Evolutionary conservation across 768 basidiomycete species (phyloP).

Genomic region (Lactifluus subvellereus): DNA sequence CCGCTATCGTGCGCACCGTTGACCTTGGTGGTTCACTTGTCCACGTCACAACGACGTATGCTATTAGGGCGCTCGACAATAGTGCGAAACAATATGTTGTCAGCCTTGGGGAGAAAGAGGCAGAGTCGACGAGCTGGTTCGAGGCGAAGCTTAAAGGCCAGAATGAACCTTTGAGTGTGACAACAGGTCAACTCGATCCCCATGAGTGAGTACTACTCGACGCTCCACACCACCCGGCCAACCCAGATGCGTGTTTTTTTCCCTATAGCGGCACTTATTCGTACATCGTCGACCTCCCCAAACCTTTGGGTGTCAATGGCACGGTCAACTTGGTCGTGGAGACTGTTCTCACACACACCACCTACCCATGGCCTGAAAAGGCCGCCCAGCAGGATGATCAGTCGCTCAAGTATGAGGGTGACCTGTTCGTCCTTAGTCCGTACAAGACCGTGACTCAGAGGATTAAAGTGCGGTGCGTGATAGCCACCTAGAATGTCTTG

Average conservation of each 20-base stretch:
- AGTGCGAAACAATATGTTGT: constrained; percentile 60
- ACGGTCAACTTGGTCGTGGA: constrained; percentile 75
- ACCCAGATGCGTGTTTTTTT: background rate
- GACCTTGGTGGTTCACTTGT: constrained; percentile 88
- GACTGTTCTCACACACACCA: constrained; percentile 71
- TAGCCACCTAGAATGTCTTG: background rate
- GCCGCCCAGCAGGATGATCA: constrained; percentile 75
- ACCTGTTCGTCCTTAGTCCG: constrained; percentile 78
- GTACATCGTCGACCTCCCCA: constrained; percentile 60
- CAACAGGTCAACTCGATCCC: constrained; percentile 43
- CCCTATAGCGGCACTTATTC: constrained; percentile 40
- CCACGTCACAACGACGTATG: constrained; percentile 84
- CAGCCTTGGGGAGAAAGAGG: constrained; percentile 58
- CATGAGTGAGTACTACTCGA: constrained; percentile 42
- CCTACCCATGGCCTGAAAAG: constrained; percentile 65
- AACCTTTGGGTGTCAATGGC: constrained; percentile 49
- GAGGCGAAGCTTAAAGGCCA: constrained; percentile 79
- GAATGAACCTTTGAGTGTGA: constrained; percentile 44
- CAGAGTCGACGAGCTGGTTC: constrained; percentile 64
- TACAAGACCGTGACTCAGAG: constrained; percentile 78
- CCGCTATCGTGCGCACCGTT: constrained; percentile 79
- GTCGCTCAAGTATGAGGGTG: constrained; percentile 67
- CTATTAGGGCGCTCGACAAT: constrained; percentile 65
- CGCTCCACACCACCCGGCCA: background rate
- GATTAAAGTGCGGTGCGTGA: constrained; percentile 75